Base-by-base conservation (phyloP, 306 rosid genomes). In the Spatholobus suberectus region DNA sequence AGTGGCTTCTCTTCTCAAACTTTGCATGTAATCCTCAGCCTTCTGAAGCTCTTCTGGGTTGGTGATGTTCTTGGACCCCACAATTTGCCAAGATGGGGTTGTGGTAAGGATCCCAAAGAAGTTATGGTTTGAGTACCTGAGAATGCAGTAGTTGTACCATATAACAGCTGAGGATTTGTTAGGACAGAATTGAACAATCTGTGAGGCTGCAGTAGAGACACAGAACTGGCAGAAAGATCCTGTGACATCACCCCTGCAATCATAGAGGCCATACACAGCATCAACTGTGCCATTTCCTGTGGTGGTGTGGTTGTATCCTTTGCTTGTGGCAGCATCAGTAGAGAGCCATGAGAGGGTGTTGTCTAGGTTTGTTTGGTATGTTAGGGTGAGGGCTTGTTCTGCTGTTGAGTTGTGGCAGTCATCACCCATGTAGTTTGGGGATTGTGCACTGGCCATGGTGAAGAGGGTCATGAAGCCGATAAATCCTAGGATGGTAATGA, bases 171-270 rank as follows among this genome's bases (percentile, higher is more conserved):
- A 86, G 4, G 74, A 1, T 62, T 67, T 73, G 49, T 86, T 77
- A 0, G 86, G 89, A 38, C 89, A 86, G 17, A n/a, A 52, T 1
- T 44, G 68, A 1, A 55, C 57, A 43, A 86, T 47, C 2, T 73
- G 75, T 13, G 81, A 34, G 18, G 80, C 77, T 3, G 84, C 89
- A 15, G 74, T 82, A 18, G 84, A 77, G 62, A 86, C 81, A 67
- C 89, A 86, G 71, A 86, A 86, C 72, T 86, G 89, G 76, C 89
- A 86, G 49, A 71, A 72, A 17, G 37, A 1, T 35, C 70, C 73
- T 1, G 62, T 37, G 17, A 82, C 70, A 74, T 86, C 89, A 61
- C 86, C 89, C 8, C 89, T 74, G 41, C 89, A 86, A 52, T 82
- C 86, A 73, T 82, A 86, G 74, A 86, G 84, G 9, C 78, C 89